phyloP scores from a whole-genome alignment of 192 early-diverging fungal species.

The Coemansia sp. region DNA sequence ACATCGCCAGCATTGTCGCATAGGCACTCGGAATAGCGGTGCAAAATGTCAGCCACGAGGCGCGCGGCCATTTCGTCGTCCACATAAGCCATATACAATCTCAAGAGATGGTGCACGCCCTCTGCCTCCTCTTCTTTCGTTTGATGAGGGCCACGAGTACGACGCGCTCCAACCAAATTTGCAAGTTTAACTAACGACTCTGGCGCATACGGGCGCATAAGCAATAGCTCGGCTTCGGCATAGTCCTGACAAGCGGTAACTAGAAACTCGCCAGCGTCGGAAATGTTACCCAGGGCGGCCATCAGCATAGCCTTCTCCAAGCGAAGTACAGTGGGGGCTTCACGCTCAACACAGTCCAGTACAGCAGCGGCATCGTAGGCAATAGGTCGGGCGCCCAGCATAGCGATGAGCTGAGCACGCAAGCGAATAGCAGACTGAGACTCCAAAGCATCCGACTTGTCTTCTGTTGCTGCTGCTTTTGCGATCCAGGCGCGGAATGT shows the following conservation, averaged over 20 bases:
- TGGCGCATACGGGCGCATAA: slow-evolving; percentile 21
- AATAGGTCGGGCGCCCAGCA: slow-evolving; percentile 15
- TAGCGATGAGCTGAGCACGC: slow-evolving; percentile 26
- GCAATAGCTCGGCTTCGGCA: slow-evolving; percentile 46
- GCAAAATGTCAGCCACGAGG: slow-evolving; percentile 30
- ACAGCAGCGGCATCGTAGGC: slow-evolving; percentile 25
- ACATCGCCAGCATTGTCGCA: slow-evolving; percentile 1
- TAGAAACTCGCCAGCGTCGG: slow-evolving; percentile 28
- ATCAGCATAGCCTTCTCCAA: slow-evolving; percentile 41
- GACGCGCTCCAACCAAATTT: background rate
- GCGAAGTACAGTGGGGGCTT: slow-evolving; percentile 13
- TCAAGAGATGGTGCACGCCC: slow-evolving; percentile 22
- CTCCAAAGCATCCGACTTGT: background rate
- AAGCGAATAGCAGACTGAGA: slow-evolving; percentile 8
- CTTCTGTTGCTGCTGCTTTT: background rate
- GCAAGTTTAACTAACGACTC: slow-evolving; percentile 28
- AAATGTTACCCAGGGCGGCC: slow-evolving; percentile 13
- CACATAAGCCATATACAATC: slow-evolving; percentile 20
- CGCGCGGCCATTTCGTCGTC: slow-evolving; percentile 47
- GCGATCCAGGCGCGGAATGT: slow-evolving; percentile 29
- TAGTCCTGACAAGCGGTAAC: slow-evolving; percentile 36
- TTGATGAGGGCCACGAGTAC: background rate
- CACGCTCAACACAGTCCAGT: slow-evolving; percentile 22
- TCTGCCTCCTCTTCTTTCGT: background rate
- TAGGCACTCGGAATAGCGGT: slow-evolving; percentile 9